Base-by-base conservation (phyloP, 148 eudicot genomes). In the Cornus florida region DNA sequence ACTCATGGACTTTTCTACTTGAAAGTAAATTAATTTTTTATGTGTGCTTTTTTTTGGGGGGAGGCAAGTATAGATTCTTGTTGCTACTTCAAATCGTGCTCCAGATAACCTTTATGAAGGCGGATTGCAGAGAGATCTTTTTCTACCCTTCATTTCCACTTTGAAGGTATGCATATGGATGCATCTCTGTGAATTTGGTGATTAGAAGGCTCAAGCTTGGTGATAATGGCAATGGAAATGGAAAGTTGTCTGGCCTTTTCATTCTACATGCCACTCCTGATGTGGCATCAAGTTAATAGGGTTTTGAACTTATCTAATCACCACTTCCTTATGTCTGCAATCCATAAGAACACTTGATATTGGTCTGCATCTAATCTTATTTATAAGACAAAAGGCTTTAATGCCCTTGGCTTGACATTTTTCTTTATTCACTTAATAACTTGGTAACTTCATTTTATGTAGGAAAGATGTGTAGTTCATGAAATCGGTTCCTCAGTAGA, bases 71-170 rank as follows among this genome's bases (percentile, higher is more conserved):
- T 84, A 95, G 98, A 76, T 95, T 85, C 98, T 95, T 72, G 96
- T 95, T 83, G 77, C 96, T 78, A 95, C 98, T 68, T 95, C 98
- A 72, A 95, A 95, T 81, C 95, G 98, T 56, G 91, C 97, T 74
- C 98, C 98, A 28, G 97, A 93, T 84, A 86, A 83, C 68, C 91
- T 95, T 82, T 95, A 95, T 79, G 98, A 95, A 90, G 90, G 97
- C 68, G 98, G 98, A 39, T 76, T 95, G 46, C 98, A 95, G 82
- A 91, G 98, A 84, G 97, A 95, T 80, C 96, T 95, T 56, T 95
- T 95, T 79, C 82, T 91, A 43, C 97, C 98, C 72, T 95, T 95
- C 78, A 95, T 95, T 77, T 89, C 93, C 38, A 85, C 92, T 39
- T 76, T 95, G 77, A 93, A 95, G 98, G 98, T 86, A 84, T 60